Evolutionary conservation across 805 yeast genomes (phyloP).

Genomic region (Brettanomyces nanus): DNA sequence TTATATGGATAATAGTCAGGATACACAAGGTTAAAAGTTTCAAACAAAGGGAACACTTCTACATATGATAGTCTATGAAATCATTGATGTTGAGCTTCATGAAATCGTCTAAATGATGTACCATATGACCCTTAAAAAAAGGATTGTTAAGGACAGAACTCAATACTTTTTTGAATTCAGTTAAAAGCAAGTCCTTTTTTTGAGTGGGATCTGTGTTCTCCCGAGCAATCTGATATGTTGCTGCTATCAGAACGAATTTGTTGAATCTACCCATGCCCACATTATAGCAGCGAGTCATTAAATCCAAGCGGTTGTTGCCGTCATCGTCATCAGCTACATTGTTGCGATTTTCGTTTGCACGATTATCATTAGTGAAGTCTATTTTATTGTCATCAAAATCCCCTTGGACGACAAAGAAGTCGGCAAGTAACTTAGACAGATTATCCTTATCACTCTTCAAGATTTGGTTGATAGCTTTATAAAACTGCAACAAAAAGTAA

Average conservation of each 20-base stretch:
- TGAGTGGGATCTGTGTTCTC: conserved; percentile 9
- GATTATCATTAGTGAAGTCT: not conserved
- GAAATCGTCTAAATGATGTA: conserved; percentile 22
- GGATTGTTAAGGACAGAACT: conserved; percentile 20
- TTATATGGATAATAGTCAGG: not conserved
- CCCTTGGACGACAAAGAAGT: conserved; percentile 10
- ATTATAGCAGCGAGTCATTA: conserved; percentile 3
- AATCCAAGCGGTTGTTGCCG: not conserved
- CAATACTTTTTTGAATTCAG: conserved; percentile 23
- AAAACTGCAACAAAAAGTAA: conserved; percentile 19
- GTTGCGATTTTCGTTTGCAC: not conserved
- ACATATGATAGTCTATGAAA: conserved; percentile 25
- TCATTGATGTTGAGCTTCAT: conserved; percentile 24
- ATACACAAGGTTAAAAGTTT: not conserved
- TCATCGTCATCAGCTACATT: not conserved
- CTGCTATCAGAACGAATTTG: conserved; percentile 12
- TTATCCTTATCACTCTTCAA: conserved; percentile 11
- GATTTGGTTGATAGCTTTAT: conserved; percentile 18
- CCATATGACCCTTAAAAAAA: conserved; percentile 17
- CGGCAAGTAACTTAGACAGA: conserved; percentile 7
- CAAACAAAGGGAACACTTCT: no score
- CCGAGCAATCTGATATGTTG: conserved; percentile 9
- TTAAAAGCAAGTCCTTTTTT: conserved; percentile 17
- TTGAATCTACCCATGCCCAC: conserved; percentile 11
- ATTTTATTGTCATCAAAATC: not conserved